phyloP scores from a whole-genome alignment of 345 rosid species.

The Brassica juncea region DNA sequence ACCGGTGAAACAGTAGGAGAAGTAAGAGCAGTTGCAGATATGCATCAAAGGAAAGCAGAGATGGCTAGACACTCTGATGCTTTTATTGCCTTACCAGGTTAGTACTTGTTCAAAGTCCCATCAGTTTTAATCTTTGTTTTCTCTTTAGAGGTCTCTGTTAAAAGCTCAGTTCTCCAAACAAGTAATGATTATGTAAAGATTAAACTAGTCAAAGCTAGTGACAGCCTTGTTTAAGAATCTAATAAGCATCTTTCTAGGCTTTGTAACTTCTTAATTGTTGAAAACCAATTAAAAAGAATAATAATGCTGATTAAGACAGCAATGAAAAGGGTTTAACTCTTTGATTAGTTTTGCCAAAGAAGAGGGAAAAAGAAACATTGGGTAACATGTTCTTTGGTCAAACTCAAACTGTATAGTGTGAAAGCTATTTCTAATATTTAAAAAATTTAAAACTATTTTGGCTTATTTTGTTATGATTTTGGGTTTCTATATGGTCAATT shows the following conservation, averaged over 20 bases:
- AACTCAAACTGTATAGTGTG: constrained; percentile 21
- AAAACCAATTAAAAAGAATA: constrained; percentile 1
- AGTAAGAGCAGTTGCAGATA: constrained; percentile 97
- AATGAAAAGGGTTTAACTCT: constrained; percentile 29
- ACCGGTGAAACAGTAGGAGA: constrained; percentile 99
- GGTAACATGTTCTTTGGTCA: constrained; percentile 29
- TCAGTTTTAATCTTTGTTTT: not conserved
- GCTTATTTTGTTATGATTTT: constrained; percentile 19
- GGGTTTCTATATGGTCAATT: constrained; percentile 25
- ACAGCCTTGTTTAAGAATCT: constrained; percentile 28
- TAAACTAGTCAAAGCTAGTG: constrained; percentile 30
- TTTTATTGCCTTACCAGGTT: constrained; percentile 99
- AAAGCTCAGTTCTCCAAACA: constrained; percentile 28
- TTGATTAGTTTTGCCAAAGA: constrained; percentile 19
- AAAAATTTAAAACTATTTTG: not conserved
- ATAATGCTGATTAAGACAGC: constrained; percentile 2
- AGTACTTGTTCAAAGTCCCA: constrained; percentile 35
- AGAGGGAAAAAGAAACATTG: constrained; percentile 2
- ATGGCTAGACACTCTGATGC: constrained; percentile 99
- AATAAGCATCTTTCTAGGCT: constrained; percentile 7
- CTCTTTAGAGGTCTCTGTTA: not conserved
- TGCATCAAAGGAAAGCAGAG: constrained; percentile 99
- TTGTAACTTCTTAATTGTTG: not conserved
- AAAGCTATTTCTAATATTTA: constrained; percentile 8
- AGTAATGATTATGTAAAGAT: constrained; percentile 35